Evolutionary conservation across 2,329 filamentous ascomycete genomes (phyloP), one percentile per base, ranked within the genome.

Genomic region (Chrysosporium keratinophilum): DNA sequence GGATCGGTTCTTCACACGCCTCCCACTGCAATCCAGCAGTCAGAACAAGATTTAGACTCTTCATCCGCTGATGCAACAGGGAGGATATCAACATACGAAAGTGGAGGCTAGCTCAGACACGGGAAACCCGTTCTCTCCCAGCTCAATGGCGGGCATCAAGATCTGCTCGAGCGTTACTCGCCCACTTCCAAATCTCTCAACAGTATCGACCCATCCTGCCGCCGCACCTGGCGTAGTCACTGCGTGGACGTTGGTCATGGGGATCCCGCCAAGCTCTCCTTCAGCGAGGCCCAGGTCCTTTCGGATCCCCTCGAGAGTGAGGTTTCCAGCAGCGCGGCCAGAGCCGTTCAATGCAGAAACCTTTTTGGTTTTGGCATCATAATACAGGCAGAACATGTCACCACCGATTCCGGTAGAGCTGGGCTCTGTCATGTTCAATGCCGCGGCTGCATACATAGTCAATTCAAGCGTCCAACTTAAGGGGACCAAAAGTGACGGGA

Each of bases 321-420:
- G 82, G 37, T 84, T 81, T 50, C 72, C 76, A 3, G 87, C 83
- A 2, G 88, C 81, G 28, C 93, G 83, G n/a, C 93, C 93, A 1
- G 90, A 96, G 17, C 90, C 93, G 69, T 98, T 98, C 69, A 97
- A 74, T 9, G 89, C 87, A 52, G 83, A 84, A 7, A 97, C 84
- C 58, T 86, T 85, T 65, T 86, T 85, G 0, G 84, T 87, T 61
- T 84, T 80, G 41, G 88, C 88, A 66, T 94, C 81, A 74, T 91
- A 97, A 76, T 82, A 96, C 35, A 97, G 80, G 69, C 90, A 90
- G 73, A 97, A 98, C 83, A 95, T 89, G 71, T 98, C 93, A 58
- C 93, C 93, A 54, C 93, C 93, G 56, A 98, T 96, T 40, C 93
- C 93, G 0, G 93, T 97, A 5, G 87, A 93, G 56, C 83, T 83